Percentiles rank a stretch among this genome's conserved stretches.
These are phyloP conservation scores for Aspergillus sp. DNA, from an alignment of 2,329 filamentous ascomycete genomes.

Conservation along the genomic window DNA sequence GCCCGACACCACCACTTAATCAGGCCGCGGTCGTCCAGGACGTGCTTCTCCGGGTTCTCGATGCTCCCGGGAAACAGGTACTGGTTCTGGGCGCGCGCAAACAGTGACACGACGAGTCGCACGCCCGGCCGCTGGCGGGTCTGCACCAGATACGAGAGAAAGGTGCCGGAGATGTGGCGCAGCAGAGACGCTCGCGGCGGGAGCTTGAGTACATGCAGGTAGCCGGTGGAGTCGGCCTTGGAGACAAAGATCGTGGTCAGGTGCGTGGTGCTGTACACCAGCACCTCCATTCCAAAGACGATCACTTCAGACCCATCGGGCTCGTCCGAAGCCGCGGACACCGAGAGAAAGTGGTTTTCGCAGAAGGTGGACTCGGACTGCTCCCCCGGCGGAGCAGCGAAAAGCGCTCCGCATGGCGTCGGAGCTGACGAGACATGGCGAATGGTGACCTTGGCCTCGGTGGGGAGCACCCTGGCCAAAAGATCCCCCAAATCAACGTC, in stretches of 20 bases:
- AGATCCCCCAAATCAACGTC: constrained; percentile 42
- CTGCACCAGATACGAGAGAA: constrained; percentile 72
- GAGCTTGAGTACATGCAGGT: constrained; percentile 63
- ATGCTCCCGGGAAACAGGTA: constrained; percentile 94
- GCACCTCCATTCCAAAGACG: constrained; percentile 79
- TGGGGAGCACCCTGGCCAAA: constrained; percentile 54
- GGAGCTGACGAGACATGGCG: constrained; percentile 89
- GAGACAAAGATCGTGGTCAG: constrained; percentile 90
- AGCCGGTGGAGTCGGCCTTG: constrained; percentile 95
- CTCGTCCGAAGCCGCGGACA: constrained; percentile 47
- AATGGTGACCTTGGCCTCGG: constrained; percentile 62
- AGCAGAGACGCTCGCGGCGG: constrained; percentile 67
- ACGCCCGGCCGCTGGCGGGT: constrained; percentile 63
- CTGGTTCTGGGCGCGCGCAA: constrained; percentile 86
- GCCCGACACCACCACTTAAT: constrained; percentile 96
- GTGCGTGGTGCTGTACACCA: constrained; percentile 78
- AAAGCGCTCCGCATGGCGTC: constrained; percentile 71
- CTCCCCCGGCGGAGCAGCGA: constrained; percentile 70
- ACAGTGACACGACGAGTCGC: constrained; percentile 79
- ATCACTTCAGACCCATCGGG: constrained; percentile 55
- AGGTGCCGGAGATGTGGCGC: constrained; percentile 69
- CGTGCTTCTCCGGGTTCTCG: constrained; percentile 81
- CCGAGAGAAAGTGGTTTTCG: constrained; percentile 76
- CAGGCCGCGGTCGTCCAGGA: constrained; percentile 83
- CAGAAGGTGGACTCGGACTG: constrained; percentile 76